Evolutionary conservation across 2,329 filamentous ascomycete genomes (phyloP), one percentile per base, ranked within the genome.

Genomic region (Aureobasidium leucospermi): DNA sequence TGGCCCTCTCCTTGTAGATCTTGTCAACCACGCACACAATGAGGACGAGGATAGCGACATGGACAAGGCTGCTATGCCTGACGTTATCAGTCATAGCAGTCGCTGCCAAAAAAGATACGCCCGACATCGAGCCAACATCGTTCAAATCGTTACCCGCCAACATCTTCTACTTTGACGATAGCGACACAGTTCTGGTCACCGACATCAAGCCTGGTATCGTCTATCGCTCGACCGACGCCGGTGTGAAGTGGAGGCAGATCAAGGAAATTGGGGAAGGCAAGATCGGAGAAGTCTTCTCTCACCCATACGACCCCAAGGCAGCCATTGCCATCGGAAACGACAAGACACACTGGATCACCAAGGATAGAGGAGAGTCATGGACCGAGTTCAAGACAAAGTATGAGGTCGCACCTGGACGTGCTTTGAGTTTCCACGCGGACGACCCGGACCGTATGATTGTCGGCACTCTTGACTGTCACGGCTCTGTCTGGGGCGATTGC

Each of bases 101-200:
- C 28, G 32, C 58, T 32, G 67, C 63, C 42, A 67, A 66, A 58
- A 70, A 71, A 57, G 65, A 69, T 59, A 63, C 66, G 47, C 92
- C 92, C 28, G 79, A 79, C 59, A 80, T 96, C 67, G 78, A 81
- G 63, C 76, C 79, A 61, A 88, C 78, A 57, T 74, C 81, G 48
- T 89, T 96, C 75, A 78, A 87, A 46, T 79, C 85, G 67, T 74
- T 79, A 58, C 89, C 90, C 0, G 71, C 76, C 58, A 85, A 85
- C 70, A 77, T 96, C 65, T 88, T 88, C 75, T 99, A 96, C 75
- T 97, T 99, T 70, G 87, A 94, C 69, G 89, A 93, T 72, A 92
- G 89, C 65, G 87, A 96, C 71, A 83, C 88, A 55, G 79, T 96
- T 61, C 75, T 97, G 47, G 85, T 90, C 69, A 85, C 87, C 67